Evolutionary conservation across 805 yeast genomes (phyloP).

Genomic region (Yamadazyma endophytica): DNA sequence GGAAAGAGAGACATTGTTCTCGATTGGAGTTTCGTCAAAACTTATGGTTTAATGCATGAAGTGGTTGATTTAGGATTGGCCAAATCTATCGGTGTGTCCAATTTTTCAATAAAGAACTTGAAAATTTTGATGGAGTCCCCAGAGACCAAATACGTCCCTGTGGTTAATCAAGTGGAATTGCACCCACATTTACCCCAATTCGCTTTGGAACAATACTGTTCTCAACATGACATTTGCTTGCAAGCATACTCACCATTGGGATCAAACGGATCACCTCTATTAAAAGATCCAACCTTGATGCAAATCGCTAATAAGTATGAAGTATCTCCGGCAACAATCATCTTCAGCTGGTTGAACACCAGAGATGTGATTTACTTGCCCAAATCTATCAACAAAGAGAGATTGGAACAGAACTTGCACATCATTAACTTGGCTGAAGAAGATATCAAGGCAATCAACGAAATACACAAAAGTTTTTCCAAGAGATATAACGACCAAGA

Average conservation of each 20-base stretch:
- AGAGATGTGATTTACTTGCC: conserved; percentile 51
- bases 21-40: conserved; percentile 44
- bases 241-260: conserved; percentile 84
- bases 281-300: conserved; percentile 39
- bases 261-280: conserved; percentile 49
- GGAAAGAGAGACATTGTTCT: conserved; percentile 32
- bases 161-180: conserved; percentile 69
- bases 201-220: conserved; percentile 58
- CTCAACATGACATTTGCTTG: conserved; percentile 21
- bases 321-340: conserved; percentile 46
- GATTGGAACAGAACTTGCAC: conserved; percentile 32
- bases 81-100: conserved; percentile 74
- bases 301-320: conserved; percentile 42
- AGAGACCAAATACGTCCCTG: conserved; percentile 56
- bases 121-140: conserved; percentile 45
- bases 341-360: conserved; percentile 56
- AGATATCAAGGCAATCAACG: conserved; percentile 29
- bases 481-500: conserved; percentile 34
- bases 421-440: conserved; percentile 28
- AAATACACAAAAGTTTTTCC: conserved; percentile 20
- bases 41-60: conserved; percentile 55
- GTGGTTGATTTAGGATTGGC: conserved; percentile 50
- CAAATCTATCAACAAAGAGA: conserved; percentile 26
- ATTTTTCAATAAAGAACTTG: conserved; percentile 48
- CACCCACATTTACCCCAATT: conserved; percentile 41